phyloP scores from a whole-genome alignment of 495 filamentous ascomycete genomes.

The Chlorociboria aeruginascens region DNA sequence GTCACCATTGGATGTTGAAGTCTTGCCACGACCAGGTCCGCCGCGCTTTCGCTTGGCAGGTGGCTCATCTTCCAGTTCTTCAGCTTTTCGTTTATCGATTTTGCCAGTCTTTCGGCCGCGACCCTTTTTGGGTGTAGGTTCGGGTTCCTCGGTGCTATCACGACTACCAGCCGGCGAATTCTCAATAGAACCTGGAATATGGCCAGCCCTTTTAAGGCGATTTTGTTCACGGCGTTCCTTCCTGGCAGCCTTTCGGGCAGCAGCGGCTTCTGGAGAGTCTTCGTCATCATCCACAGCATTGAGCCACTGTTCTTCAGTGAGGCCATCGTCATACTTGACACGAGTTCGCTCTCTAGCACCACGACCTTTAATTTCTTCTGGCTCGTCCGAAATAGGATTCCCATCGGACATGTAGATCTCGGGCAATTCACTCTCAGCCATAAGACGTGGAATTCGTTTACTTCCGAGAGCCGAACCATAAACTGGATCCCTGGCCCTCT shows the following conservation, averaged over 20 bases:
- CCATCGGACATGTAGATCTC: slow-evolving; percentile 88
- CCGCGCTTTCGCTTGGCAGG: slow-evolving; percentile 70
- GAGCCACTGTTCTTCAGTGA: slow-evolving; percentile 95
- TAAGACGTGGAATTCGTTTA: slow-evolving; percentile 60
- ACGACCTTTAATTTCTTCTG: slow-evolving; percentile 67
- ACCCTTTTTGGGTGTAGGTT: slow-evolving; percentile 44
- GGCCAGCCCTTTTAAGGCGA: slow-evolving; percentile 42
- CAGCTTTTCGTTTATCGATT: slow-evolving; percentile 73
- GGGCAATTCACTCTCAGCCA: slow-evolving; percentile 80
- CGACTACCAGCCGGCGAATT: slow-evolving; percentile 65
- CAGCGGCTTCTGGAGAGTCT: slow-evolving; percentile 83
- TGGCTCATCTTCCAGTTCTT: slow-evolving; percentile 69
- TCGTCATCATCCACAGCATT: slow-evolving; percentile 93
- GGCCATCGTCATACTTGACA: slow-evolving; percentile 91
- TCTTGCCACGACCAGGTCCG: slow-evolving; percentile 55
- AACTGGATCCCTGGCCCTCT: slow-evolving; percentile 44
- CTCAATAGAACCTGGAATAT: slow-evolving; percentile 35
- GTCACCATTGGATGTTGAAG: slow-evolving; percentile 33
- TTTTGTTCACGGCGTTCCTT: slow-evolving; percentile 69
- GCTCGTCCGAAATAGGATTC: slow-evolving; percentile 61
- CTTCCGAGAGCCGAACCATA: slow-evolving; percentile 59
- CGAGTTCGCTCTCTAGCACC: slow-evolving; percentile 88
- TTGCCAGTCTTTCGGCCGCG: slow-evolving; percentile 64
- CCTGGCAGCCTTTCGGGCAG: slow-evolving; percentile 75
- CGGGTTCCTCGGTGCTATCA: slow-evolving; percentile 57